Evolutionary conservation across 2,329 filamentous ascomycete species (phyloP), one percentile per base, ranked within the genome.

Genomic region (Trichoderma simmonsii): DNA sequence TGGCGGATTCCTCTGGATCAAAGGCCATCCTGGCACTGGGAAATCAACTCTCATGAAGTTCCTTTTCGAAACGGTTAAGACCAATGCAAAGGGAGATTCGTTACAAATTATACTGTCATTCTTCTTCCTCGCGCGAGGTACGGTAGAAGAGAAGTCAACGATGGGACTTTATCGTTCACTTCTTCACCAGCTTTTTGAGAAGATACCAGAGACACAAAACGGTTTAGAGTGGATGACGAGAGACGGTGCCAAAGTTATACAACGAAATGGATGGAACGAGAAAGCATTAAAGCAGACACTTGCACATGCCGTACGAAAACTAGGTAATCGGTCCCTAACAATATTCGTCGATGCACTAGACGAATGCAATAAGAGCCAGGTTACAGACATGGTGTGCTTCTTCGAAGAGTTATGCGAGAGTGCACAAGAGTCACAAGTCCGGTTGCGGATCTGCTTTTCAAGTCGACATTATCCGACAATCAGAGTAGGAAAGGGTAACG

Each of bases 91-190:
- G 3, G 4, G 8, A 2, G 4, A 36, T 24, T 12, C 32, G 6
- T 26, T 26, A 7, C 21, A 43, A 18, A 48, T 56, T 8, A 21
- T 43, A 11, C 4, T 48, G 5, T 63, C 68, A 3, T 87, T 86
- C 77, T 88, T 87, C 78, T 88, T 87, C 79, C 84, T 86, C 63
- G 85, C 85, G 0, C 77, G 84, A 68, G 85, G 85, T 0, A 77
- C 77, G 0, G 26, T 75, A 8, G 76, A 85, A 9, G 85, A 88
- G 73, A 85, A 81, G 72, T 82, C 85, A 0, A 80, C 79, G 0
- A 30, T 78, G 0, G 86, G 87, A 1, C 80, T 89, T 75, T 87
- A 87, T 73, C 82, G 85, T 7, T 85, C 85, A 0, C 74, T 89
- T 7, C 73, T 88, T 1, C 75, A 77, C 6, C 85, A 88, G 70